Conservation (phyloP, 768 basidiomycete genomes). For the Pulveroboletus sp. region DNA sequence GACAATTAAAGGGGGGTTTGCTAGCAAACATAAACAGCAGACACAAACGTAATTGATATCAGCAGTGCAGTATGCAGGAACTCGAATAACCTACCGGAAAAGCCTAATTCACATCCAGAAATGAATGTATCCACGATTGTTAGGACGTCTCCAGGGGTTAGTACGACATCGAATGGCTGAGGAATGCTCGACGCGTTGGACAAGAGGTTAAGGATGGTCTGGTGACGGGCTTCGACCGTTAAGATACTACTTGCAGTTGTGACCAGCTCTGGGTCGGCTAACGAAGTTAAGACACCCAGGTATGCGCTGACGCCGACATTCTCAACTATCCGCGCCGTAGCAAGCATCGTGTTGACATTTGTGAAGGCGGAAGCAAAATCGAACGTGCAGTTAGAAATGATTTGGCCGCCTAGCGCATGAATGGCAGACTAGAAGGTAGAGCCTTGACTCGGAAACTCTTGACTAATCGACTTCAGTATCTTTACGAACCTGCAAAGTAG, state of each 20-base stretch:
- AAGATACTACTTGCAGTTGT: conserved; percentile 70
- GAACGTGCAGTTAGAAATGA: conserved; percentile 62
- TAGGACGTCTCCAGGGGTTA: conserved; percentile 69
- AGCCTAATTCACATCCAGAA: conserved; percentile 61
- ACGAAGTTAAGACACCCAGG: conserved; percentile 65
- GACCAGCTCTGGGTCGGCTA: conserved; percentile 59
- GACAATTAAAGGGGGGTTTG: conserved; percentile 56
- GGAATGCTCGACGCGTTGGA: conserved; percentile 57
- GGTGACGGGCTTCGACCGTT: conserved; percentile 82
- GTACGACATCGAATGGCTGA: conserved; percentile 66
- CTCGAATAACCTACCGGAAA: conserved; percentile 42
- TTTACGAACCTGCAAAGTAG: conserved; percentile 48
- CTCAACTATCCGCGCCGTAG: conserved; percentile 73
- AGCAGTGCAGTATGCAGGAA: background rate
- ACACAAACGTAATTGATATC: background rate
- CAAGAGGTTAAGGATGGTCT: conserved; percentile 72
- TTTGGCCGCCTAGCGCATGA: conserved; percentile 48
- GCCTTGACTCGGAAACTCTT: background rate
- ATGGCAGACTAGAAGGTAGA: conserved; percentile 40
- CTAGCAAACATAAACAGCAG: no score
- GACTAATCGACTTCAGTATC: no score
- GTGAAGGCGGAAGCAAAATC: conserved; percentile 61
- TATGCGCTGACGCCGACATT: conserved; percentile 74
- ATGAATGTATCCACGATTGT: conserved; percentile 69
- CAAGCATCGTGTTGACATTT: conserved; percentile 67